phyloP scores from a whole-genome alignment of 192 early-diverging fungal genomes.

The Funneliformis mosseae region DNA sequence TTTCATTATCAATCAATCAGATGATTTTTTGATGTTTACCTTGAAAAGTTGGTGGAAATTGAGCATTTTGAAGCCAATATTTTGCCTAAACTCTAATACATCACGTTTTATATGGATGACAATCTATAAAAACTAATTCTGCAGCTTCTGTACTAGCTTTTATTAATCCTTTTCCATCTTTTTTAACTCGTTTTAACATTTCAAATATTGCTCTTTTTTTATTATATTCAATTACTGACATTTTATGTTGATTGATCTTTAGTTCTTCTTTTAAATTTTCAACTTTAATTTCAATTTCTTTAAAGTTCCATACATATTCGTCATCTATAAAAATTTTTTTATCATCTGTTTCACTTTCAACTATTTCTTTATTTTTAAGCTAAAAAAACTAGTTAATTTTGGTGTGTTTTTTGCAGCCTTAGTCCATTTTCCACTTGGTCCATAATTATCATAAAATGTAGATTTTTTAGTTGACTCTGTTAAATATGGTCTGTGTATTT shows the following conservation, averaged over 20 bases:
- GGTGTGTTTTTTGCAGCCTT: background rate
- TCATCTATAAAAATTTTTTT: too few relatives aligned
- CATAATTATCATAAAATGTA: constrained; percentile 11
- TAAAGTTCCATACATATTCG: too few relatives aligned
- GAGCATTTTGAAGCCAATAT: background rate
- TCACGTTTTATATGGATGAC: background rate
- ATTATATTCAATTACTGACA: constrained; percentile 5
- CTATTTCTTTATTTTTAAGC: background rate
- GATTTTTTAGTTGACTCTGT: background rate
- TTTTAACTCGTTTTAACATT: background rate
- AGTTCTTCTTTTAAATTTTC: background rate
- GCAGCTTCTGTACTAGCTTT: constrained; percentile 7
- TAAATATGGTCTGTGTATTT: background rate
- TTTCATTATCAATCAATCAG: constrained; percentile 2
- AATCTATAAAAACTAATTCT: background rate
- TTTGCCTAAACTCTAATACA: background rate
- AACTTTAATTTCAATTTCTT: background rate
- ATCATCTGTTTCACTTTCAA: background rate
- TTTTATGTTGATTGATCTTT: background rate
- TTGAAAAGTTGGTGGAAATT: background rate
- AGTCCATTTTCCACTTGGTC: background rate
- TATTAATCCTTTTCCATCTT: background rate
- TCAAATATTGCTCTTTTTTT: background rate
- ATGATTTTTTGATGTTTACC: constrained; percentile 14
- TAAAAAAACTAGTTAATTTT: constrained; percentile 12